Base-by-base conservation (phyloP, 2,329 filamentous ascomycete species). In the Aspergillus thermomutatus region DNA sequence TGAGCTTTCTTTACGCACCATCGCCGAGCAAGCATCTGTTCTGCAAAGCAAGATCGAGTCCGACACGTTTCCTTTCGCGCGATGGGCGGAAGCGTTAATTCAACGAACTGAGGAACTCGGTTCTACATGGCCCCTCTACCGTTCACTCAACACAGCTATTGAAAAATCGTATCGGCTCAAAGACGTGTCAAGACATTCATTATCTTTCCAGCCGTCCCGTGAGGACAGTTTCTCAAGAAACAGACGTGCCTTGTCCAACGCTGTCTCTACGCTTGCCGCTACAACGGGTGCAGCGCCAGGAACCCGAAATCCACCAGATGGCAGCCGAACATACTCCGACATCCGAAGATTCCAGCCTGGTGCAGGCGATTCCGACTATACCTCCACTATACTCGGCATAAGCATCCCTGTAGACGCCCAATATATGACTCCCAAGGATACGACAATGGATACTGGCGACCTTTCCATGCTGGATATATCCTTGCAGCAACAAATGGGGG, bases 1-100 rank as follows among this genome's bases (percentile, higher is more conserved):
- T 25, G 74, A 77, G 55, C 64, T 70, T 19, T 57, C 66, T 3
- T 55, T 76, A 26, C 72, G 68, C 7, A 73, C 69, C 2, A 75
- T 76, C 21, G 60, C 67, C 4, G 68, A 75, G 50, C 69, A 73
- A 31, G 71, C 72, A 2, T 65, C 67, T 23, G 63, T 61, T 4
- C 57, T 74, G 41, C 67, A 66, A 19, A 63, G 66, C 19, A 69
- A 59, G 8, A 57, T 68, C 10, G 69, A 73, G 51, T 57, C 64
- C 0, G 67, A 70, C 26, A 60, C 64, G 8, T 75, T 75, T 48
- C 70, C 73, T 8, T 75, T 74, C 50, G 53, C 58, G 5, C 64
- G 64, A 6, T 75, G 73, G 73, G 64, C 67, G 14, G 72, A 69
- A 28, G 68, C 70, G 6, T 65, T 74, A 37, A 55, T 65, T 17